Evolutionary conservation across 331 rosid species (phyloP), one percentile per base, ranked within the genome.

Genomic region (Cydonia oblonga): DNA sequence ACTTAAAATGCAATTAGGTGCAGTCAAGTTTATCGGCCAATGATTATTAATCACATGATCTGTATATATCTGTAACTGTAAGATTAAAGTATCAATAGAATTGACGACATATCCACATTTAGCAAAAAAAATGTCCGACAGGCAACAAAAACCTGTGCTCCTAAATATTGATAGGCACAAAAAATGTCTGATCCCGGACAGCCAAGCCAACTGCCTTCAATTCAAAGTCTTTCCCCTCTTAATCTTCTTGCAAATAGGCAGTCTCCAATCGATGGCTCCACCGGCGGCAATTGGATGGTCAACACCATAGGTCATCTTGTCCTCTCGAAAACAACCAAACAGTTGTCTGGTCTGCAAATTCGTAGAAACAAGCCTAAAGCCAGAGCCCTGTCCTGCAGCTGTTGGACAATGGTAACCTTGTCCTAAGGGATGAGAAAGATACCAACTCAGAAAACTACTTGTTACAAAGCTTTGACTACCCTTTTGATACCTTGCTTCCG

Each of bases 401-500:
- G 20, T 52, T 87, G 53, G 89, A 87, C 54, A 66, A 78, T 5
- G 96, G 97, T 22, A 89, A 89, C 68, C 96, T 90, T 54, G 89
- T 90, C 20, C 58, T 88, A 14, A 76, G 79, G 59, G 76, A 80
- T 6, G 59, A 66, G 26, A 69, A 40, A 3, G 82, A 51, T 29
- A 69, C 9, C 33, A 49, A 77, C 12, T 24, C 70, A 15, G 63
- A 59, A 8, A 54, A 2, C 8, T 81, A 74, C 59, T 42, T 83
- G 40, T 90, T 93, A 91, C 89, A 90, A 61, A 84, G 96, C 75
- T 87, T 87, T 53, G 93, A 88, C 35, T 68, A 81, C 38, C 93
- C 95, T 2, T 64, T 85, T 6, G 81, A 87, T 18, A 88, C 97
- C 46, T 3, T 82, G 35, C 35, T 85, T 15, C 64, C 83, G 5